Conservation (phyloP, 352 stramenopile genomes). For the Pythium dissotocum region DNA sequence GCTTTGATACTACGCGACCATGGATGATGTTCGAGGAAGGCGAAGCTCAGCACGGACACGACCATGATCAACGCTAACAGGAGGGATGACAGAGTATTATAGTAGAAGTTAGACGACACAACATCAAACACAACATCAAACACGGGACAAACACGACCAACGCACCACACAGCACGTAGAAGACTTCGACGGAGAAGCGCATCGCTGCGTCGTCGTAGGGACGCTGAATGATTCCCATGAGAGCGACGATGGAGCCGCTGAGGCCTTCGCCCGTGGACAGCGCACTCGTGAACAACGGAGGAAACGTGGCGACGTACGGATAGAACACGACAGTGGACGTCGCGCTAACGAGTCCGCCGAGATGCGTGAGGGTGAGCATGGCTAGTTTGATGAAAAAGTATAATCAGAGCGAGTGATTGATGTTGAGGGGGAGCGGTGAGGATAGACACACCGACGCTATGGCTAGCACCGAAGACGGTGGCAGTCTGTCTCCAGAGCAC, state of each 20-base stretch:
- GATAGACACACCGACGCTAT: constrained; percentile 47
- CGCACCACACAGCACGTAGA: constrained; percentile 64
- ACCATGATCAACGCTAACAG: constrained; percentile 48
- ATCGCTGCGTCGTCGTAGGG: constrained; percentile 41
- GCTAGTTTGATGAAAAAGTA: constrained; percentile 25
- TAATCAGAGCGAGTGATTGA: background rate
- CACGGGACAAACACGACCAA: background rate
- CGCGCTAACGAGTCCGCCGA: constrained; percentile 67
- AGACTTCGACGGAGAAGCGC: constrained; percentile 58
- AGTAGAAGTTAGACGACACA: background rate
- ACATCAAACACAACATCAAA: background rate
- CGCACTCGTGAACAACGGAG: constrained; percentile 62
- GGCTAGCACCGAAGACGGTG: constrained; percentile 41
- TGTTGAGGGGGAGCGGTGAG: background rate
- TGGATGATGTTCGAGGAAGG: constrained; percentile 54
- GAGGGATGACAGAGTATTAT: background rate
- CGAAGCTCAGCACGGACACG: constrained; percentile 52
- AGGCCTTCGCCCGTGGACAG: constrained; percentile 65
- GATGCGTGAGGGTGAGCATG: constrained; percentile 62
- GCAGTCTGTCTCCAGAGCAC: constrained; percentile 54
- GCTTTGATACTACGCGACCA: constrained; percentile 13
- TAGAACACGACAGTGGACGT: constrained; percentile 78
- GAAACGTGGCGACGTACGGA: constrained; percentile 64
- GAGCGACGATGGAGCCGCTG: constrained; percentile 56
- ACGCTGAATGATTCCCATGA: constrained; percentile 61